These are phyloP conservation scores for Albifimbria verrucaria DNA, from an alignment of 2,329 filamentous ascomycete species.

Conservation along the genomic window DNA sequence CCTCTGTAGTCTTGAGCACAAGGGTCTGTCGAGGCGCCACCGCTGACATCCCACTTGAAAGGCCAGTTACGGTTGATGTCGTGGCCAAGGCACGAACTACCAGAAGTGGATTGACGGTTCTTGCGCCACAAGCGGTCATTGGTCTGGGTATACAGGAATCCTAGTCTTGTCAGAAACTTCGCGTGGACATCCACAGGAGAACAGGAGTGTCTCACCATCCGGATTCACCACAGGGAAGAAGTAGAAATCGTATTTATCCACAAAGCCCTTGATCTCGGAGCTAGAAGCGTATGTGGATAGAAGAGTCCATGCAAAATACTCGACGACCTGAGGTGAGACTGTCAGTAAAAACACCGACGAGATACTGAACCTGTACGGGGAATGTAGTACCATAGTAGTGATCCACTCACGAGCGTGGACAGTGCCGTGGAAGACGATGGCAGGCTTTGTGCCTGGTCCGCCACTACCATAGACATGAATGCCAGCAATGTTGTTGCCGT, in stretches of 20 bases:
- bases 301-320: conserved; percentile 50
- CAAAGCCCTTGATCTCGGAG: conserved; percentile 37
- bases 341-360: background rate
- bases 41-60: conserved; percentile 45
- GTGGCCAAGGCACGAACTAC: conserved; percentile 41
- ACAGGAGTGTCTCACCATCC: conserved; percentile 38
- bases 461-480: conserved; percentile 48
- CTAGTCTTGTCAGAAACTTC: conserved; percentile 20
- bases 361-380: background rate
- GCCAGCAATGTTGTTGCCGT: conserved; percentile 56
- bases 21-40: conserved; percentile 46
- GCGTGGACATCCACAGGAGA: background rate
- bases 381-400: conserved; percentile 39
- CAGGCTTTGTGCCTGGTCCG: conserved; percentile 41
- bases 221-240: conserved; percentile 60
- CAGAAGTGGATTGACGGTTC: conserved; percentile 41
- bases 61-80: conserved; percentile 59
- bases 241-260: conserved; percentile 63
- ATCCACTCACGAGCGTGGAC: conserved; percentile 60
- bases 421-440: conserved; percentile 51
- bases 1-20: conserved; percentile 47
- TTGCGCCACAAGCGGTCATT: conserved; percentile 57
- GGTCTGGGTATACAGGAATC: conserved; percentile 55
- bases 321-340: conserved; percentile 30
- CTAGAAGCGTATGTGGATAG: conserved; percentile 39